Evolutionary conservation across 2,329 filamentous ascomycete species (phyloP).

Genomic region (Penicillium sp.): DNA sequence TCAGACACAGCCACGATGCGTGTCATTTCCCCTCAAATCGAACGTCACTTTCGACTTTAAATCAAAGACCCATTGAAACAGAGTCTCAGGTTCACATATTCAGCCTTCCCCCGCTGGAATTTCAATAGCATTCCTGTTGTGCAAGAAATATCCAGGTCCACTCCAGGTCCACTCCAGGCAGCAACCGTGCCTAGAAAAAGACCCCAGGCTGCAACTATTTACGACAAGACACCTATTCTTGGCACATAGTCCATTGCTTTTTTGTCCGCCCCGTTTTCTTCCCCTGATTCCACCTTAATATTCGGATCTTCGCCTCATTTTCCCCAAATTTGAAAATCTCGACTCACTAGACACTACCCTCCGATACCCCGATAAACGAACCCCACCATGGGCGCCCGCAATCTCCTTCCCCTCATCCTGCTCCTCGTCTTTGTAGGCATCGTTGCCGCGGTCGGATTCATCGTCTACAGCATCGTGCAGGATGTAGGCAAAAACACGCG

Average conservation of each 20-base stretch:
- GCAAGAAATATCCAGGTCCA: neutral
- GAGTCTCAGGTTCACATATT: neutral
- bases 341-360: neutral
- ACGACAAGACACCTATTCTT: slow-evolving; percentile 2
- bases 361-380: neutral
- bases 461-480: slow-evolving; percentile 59
- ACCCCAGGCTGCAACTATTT: neutral
- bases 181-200: slow-evolving; percentile 1
- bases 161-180: too few species aligned
- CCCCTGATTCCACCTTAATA: neutral
- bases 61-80: neutral
- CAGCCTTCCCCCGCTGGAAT: neutral
- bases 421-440: slow-evolving; percentile 55
- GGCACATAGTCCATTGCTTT: neutral
- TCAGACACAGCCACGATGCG: neutral
- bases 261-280: neutral
- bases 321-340: neutral
- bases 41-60: neutral
- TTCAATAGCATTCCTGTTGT: neutral
- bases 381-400: slow-evolving; percentile 28
- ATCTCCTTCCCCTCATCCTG: slow-evolving; percentile 57
- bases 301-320: neutral
- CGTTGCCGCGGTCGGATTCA: slow-evolving; percentile 55
- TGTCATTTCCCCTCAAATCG: slow-evolving; percentile 4
- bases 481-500: slow-evolving; percentile 58